phyloP scores from a whole-genome alignment of 306 rosid species.

The Lablab purpureus region DNA sequence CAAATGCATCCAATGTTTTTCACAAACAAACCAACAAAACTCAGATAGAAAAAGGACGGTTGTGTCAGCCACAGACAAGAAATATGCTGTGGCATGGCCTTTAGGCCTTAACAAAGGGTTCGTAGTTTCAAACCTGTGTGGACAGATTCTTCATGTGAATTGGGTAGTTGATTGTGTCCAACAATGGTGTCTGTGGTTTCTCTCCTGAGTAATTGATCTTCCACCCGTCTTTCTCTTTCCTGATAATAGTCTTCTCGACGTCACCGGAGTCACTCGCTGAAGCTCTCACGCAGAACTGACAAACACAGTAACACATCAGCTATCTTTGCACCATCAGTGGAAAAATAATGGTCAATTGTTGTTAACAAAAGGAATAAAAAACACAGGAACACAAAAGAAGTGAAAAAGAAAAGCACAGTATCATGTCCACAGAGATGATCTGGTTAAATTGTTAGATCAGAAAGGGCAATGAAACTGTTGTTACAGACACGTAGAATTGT shows the following conservation, averaged over 20 bases:
- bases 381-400: neutral
- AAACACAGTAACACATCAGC: constrained; percentile 12
- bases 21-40: neutral
- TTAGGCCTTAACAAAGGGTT: neutral
- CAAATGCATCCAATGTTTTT: neutral
- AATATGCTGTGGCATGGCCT: neutral
- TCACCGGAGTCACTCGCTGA: constrained; percentile 52
- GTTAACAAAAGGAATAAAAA: neutral
- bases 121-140: constrained; percentile 55
- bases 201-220: constrained; percentile 60
- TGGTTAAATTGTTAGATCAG: constrained; percentile 32
- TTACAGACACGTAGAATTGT: neutral
- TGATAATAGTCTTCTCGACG: constrained; percentile 51
- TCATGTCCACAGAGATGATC: neutral
- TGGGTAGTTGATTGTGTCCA: constrained; percentile 85
- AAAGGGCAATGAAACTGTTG: neutral
- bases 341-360: neutral
- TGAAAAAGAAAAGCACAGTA: neutral
- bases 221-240: constrained; percentile 64
- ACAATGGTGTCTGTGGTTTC: constrained; percentile 80
- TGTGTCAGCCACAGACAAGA: constrained; percentile 13
- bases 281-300: constrained; percentile 67
- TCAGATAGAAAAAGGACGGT: neutral
- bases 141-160: constrained; percentile 84
- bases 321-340: neutral